These are phyloP conservation scores for Coemansia javaensis DNA, from an alignment of 192 early-diverging fungal genomes.

Conservation along the genomic window DNA sequence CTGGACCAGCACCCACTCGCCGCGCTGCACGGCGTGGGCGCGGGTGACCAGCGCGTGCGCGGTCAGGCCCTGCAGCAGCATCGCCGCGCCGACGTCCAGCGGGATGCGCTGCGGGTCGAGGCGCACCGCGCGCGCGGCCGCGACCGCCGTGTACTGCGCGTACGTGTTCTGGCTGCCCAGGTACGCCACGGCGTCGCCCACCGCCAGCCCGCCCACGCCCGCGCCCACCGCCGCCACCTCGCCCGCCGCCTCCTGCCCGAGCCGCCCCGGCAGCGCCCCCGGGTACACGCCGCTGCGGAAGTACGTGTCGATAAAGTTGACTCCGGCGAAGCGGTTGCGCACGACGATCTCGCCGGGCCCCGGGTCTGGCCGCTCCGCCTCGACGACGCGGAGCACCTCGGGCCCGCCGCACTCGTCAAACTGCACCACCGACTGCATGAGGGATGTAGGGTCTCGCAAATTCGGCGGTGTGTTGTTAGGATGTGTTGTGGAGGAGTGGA, in stretches of 20 bases:
- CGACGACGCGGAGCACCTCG: slow-evolving; percentile 54
- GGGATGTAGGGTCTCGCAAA: background rate
- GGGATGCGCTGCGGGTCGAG: slow-evolving; percentile 50
- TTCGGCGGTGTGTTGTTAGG: no score
- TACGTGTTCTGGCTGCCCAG: slow-evolving; percentile 56
- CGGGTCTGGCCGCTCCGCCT: slow-evolving; percentile 49
- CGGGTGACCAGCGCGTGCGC: slow-evolving; percentile 68
- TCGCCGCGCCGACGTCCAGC: slow-evolving; percentile 59
- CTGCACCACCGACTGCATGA: slow-evolving; percentile 47
- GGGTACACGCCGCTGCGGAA: slow-evolving; percentile 77
- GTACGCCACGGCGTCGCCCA: slow-evolving; percentile 82
- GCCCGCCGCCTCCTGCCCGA: slow-evolving; percentile 80
- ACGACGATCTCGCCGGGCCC: slow-evolving; percentile 62
- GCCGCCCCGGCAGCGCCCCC: slow-evolving; percentile 57
- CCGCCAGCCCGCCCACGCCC: slow-evolving; percentile 54
- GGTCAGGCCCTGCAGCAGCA: slow-evolving; percentile 78
- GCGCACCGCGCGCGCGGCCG: slow-evolving; percentile 40
- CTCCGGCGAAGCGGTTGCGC: slow-evolving; percentile 67
- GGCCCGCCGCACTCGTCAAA: slow-evolving; percentile 54
- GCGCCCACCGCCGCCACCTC: slow-evolving; percentile 72
- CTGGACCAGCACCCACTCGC: slow-evolving; percentile 80
- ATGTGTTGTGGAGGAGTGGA: no score
- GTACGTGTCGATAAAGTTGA: slow-evolving; percentile 92
- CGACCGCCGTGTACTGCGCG: slow-evolving; percentile 67
- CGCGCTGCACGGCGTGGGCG: slow-evolving; percentile 62